phyloP scores from a whole-genome alignment of 2,329 filamentous ascomycete species.

The Nothomitra cinnamomea region DNA sequence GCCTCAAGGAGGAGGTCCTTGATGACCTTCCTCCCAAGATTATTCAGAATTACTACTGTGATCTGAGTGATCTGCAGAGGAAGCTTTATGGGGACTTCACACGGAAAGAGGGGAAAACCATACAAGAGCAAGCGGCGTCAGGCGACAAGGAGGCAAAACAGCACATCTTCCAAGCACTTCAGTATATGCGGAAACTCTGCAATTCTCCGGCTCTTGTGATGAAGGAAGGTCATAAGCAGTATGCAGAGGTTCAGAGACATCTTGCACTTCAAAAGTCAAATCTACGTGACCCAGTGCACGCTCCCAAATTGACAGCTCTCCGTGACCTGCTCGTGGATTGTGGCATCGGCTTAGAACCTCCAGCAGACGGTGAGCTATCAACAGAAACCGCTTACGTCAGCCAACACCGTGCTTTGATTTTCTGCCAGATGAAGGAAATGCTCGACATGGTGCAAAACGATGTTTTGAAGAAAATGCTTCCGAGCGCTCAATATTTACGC shows the following conservation, averaged over 20 bases:
- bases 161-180: constrained; percentile 96
- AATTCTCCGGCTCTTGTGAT: constrained; percentile 94
- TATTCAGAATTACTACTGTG: constrained; percentile 97
- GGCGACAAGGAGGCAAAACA: constrained; percentile 89
- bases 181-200: constrained; percentile 99
- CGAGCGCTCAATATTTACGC: constrained; percentile 82
- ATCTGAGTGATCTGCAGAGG: constrained; percentile 84
- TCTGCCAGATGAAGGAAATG: constrained; percentile 99
- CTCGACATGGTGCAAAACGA: constrained; percentile 95
- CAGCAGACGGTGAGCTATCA: constrained; percentile 34
- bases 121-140: constrained; percentile 66
- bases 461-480: constrained; percentile 79
- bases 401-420: constrained; percentile 86
- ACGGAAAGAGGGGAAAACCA: constrained; percentile 78
- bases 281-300: constrained; percentile 72
- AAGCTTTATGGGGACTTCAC: constrained; percentile 94
- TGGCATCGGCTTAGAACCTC: constrained; percentile 68
- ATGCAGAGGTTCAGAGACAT: constrained; percentile 70
- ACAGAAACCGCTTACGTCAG: constrained; percentile 66
- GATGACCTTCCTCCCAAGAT: constrained; percentile 97
- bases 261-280: constrained; percentile 63
- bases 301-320: constrained; percentile 80
- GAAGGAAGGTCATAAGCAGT: constrained; percentile 82
- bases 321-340: constrained; percentile 95
- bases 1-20: constrained; percentile 92